Evolutionary conservation across 495 filamentous ascomycete species (phyloP).

Genomic region (Hypoxylon fuscum): DNA sequence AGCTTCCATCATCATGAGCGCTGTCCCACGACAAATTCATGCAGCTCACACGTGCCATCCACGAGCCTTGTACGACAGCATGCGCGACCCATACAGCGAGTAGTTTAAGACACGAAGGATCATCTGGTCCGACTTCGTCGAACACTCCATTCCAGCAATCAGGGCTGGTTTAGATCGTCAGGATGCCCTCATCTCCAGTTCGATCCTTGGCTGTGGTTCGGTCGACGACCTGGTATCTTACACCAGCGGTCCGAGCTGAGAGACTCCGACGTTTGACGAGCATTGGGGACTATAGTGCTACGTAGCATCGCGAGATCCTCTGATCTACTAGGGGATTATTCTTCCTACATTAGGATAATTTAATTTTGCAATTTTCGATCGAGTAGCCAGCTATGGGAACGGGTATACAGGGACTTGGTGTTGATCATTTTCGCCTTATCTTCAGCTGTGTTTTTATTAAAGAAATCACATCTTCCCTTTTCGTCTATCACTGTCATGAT

Average conservation of each 20-base stretch:
- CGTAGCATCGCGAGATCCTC: constrained; percentile 12
- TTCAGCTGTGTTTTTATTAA: neutral
- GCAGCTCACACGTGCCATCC: neutral
- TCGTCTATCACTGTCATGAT: neutral
- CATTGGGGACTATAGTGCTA: neutral
- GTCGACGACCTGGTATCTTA: too few relatives aligned
- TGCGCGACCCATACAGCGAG: neutral
- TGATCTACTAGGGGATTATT: neutral
- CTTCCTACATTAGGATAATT: neutral
- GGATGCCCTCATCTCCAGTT: too few relatives aligned
- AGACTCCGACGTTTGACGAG: too few relatives aligned
- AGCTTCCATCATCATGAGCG: neutral
- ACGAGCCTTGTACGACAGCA: neutral
- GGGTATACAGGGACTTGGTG: neutral
- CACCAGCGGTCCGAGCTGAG: too few relatives aligned
- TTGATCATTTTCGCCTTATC: neutral
- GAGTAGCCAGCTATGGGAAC: neutral
- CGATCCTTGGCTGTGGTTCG: too few relatives aligned
- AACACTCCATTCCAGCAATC: too few relatives aligned
- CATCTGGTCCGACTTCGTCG: neutral
- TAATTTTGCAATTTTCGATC: neutral
- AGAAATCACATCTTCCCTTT: neutral
- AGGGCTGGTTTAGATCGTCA: too few relatives aligned
- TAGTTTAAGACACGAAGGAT: neutral
- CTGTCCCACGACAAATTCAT: neutral